phyloP scores from a whole-genome alignment of 352 stramenopile species.

The Blastocystis sp. region DNA sequence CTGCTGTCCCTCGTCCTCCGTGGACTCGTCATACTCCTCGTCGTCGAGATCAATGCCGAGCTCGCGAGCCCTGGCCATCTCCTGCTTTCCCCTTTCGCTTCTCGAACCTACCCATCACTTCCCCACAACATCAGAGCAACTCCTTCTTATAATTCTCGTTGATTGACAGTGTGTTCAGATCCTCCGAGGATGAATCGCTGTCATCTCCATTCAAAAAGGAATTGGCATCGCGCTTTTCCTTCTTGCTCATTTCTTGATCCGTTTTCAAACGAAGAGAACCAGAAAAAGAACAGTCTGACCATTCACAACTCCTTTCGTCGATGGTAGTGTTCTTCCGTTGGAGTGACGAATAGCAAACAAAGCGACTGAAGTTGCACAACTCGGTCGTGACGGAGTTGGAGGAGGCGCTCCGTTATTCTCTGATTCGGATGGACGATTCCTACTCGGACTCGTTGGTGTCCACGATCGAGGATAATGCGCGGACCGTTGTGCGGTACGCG shows the following conservation, averaged over 20 bases:
- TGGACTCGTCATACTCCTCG: slow-evolving; percentile 37
- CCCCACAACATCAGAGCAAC: neutral
- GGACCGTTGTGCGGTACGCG: neutral
- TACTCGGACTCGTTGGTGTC: neutral
- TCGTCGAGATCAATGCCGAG: slow-evolving; percentile 53
- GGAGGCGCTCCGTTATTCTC: neutral
- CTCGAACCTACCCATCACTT: slow-evolving; percentile 13
- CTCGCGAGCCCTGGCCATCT: slow-evolving; percentile 59
- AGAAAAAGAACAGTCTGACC: neutral
- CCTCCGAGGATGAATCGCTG: neutral
- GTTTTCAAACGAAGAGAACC: neutral
- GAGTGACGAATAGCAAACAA: neutral
- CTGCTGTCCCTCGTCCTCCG: slow-evolving; percentile 68
- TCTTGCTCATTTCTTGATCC: neutral
- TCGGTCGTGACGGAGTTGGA: neutral
- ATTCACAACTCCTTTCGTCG: neutral
- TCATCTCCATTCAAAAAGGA: neutral
- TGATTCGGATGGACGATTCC: neutral
- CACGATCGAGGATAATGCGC: neutral
- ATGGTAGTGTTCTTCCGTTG: neutral
- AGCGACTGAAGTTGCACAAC: neutral
- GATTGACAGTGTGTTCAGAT: neutral
- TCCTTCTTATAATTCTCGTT: neutral
- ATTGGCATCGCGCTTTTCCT: neutral
- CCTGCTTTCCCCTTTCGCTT: slow-evolving; percentile 47